Evolutionary conservation across 495 filamentous ascomycete species (phyloP), one percentile per base, ranked within the genome.

Genomic region (Aspergillus olivimuriae): DNA sequence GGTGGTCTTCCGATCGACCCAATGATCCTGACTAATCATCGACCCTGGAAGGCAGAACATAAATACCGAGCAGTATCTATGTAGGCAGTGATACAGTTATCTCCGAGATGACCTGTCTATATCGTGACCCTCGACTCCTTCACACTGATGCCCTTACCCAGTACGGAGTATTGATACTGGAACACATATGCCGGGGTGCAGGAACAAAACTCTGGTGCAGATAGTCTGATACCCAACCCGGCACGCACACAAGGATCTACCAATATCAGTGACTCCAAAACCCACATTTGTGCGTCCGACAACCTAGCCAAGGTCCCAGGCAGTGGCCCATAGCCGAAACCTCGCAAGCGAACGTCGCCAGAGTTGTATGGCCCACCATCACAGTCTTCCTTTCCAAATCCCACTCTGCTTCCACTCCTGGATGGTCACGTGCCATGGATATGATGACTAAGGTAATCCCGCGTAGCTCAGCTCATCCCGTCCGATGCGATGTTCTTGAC

Each of bases 111-210:
- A 39, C n/a, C 36, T 53, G 37, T 36, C 21, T 15, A 32, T 50
- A 53, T 53, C 46, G 44, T 32, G 41, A 53, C 31, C 50, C 46
- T 47, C 51, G 34, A 41, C 23, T 41, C 11, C 14, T 50, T 50
- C 39, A 41, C 18, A 22, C 24, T 34, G 33, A 31, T 41, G 14
- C 34, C 41, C 33, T 20, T 47, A 16, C 10, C 39, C 6, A 43
- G 34, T 39, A 30, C n/a, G n/a, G n/a, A n/a, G n/a, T n/a, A n/a
- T 42, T n/a, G 28, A 55, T 17, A 21, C 18, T 41, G 38, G 10
- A 32, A 2, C 4, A 4, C 10, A 32, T 2, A 14, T 10, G 28
- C 28, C 1, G 14, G 28, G 10, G 4, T 10, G 2, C 28, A 32
- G 28, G 14, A 32, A 11, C 2, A 4, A 10, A 32, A 14, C n/a